phyloP scores from a whole-genome alignment of 164 flowering plant species.

The Platanus orientalis region DNA sequence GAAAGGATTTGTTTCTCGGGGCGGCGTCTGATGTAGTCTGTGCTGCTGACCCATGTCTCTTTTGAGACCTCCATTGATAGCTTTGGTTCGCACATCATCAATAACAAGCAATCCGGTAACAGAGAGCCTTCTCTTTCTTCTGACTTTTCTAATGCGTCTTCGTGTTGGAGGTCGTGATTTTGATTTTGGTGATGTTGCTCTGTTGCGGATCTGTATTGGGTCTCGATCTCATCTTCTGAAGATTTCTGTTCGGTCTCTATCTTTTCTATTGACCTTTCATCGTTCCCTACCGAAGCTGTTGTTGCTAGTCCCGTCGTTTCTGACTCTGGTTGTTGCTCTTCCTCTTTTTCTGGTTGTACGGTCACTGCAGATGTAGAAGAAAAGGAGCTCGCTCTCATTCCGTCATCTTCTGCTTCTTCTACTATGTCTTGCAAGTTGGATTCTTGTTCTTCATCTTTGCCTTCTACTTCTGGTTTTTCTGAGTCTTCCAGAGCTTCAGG shows the following conservation, averaged over 20 bases:
- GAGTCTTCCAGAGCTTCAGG: conserved; percentile 18
- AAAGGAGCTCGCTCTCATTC: conserved; percentile 6
- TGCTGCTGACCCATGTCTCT: conserved; percentile 93
- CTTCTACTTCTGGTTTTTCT: conserved; percentile 15
- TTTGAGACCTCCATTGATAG: conserved; percentile 95
- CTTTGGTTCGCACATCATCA: conserved; percentile 98
- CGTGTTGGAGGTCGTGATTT: neutral
- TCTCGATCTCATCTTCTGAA: conserved; percentile 5
- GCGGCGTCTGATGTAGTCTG: conserved; percentile 67
- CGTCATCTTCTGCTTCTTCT: conserved; percentile 8
- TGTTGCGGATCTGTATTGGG: conserved; percentile 13
- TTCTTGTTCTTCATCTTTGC: conserved; percentile 3
- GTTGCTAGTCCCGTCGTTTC: neutral
- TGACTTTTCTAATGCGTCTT: neutral
- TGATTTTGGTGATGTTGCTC: conserved; percentile 6
- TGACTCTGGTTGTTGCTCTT: conserved; percentile 15
- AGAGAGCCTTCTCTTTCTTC: conserved; percentile 7
- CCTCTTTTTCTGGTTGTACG: conserved; percentile 10
- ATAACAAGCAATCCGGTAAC: conserved; percentile 74
- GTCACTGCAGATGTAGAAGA: neutral
- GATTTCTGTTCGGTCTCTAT: conserved; percentile 1
- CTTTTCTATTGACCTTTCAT: conserved; percentile 1
- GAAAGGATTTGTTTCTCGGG: conserved; percentile 29
- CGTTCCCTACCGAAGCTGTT: neutral
- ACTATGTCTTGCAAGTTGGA: neutral